These are phyloP conservation scores for Tricholoma sp. DNA, from an alignment of 768 basidiomycete species.

Conservation along the genomic window DNA sequence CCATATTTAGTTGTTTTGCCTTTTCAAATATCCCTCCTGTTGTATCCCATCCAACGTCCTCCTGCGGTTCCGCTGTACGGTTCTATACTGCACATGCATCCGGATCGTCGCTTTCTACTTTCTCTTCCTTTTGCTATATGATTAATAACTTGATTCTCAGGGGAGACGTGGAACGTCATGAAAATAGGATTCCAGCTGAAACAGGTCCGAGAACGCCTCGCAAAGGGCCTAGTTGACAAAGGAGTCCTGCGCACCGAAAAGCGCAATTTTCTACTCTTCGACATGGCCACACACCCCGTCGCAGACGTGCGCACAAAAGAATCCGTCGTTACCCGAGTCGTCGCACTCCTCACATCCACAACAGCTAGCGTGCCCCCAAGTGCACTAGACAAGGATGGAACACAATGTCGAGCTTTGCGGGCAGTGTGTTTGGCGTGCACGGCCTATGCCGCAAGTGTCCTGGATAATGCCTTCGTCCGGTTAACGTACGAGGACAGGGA, in stretches of 20 bases:
- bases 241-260: conserved; percentile 99
- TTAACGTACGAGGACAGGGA: conserved; percentile 92
- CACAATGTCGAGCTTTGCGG: conserved; percentile 74
- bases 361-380: conserved; percentile 74
- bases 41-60: neutral
- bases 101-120: neutral
- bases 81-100: too few species aligned
- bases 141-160: conserved; percentile 33
- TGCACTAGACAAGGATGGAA: conserved; percentile 73
- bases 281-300: conserved; percentile 99
- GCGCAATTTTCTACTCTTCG: conserved; percentile 96
- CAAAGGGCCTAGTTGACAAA: conserved; percentile 97
- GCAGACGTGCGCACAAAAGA: conserved; percentile 92
- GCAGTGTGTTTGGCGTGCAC: conserved; percentile 86
- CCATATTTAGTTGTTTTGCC: neutral
- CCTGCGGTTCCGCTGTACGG: too few species aligned
- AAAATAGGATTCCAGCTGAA: conserved; percentile 99
- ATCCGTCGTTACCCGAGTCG: conserved; percentile 68
- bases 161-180: conserved; percentile 99
- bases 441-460: conserved; percentile 90
- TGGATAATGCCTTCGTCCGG: conserved; percentile 90
- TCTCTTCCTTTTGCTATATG: neutral
- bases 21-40: neutral
- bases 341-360: conserved; percentile 74
- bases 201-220: conserved; percentile 95